Base-by-base conservation (phyloP, 495 filamentous ascomycete species). In the Penicillium alfredii region DNA sequence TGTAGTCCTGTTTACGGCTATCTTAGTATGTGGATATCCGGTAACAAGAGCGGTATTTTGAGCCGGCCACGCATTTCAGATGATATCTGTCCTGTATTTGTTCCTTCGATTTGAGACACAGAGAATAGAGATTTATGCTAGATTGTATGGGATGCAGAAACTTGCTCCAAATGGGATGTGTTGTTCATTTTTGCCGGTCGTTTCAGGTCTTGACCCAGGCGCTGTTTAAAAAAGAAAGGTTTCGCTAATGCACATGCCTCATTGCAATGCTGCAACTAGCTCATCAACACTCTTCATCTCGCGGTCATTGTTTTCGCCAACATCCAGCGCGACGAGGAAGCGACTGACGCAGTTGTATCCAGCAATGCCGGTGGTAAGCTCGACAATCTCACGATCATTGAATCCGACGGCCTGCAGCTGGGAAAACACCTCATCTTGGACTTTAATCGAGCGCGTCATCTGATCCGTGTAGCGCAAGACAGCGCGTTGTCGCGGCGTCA, bases 311-410 rank as follows among this genome's bases (percentile, higher is more conserved):
- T 69, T 68, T 46, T 68, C 64, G 0, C 66, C 63, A 19, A 89
- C 85, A 61, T 92, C 82, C 45, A 94, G 54, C 8, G 86, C 85
- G 8, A 94, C 86, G 45, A 93, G 55, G 44, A 94, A 84, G 16
- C 86, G 73, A 42, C 83, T 86, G 10, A 93, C 87, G 56, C 85
- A 89, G 53, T 93, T 93, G 55, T 94, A 93, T 17, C 76, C 78
- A 14, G 81, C 86, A 45, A 88, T 78, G 9, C 82, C 85, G 8
- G 83, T 80, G 34, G 82, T 86, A 44, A 89, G 61, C 64, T 86
- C 82, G 13, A 76, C 66, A 14, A 77, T 64, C 61, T 76, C 75
- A 16, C 86, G 77, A 10, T 61, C 64, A 44, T 81, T 82, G 31
- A 71, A 46, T 10, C 49, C 58, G n/a, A 49, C 61, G 3, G 40